Evolutionary conservation across 148 eudicot genomes (phyloP).

Genomic region (Fallopia convolvulus): DNA sequence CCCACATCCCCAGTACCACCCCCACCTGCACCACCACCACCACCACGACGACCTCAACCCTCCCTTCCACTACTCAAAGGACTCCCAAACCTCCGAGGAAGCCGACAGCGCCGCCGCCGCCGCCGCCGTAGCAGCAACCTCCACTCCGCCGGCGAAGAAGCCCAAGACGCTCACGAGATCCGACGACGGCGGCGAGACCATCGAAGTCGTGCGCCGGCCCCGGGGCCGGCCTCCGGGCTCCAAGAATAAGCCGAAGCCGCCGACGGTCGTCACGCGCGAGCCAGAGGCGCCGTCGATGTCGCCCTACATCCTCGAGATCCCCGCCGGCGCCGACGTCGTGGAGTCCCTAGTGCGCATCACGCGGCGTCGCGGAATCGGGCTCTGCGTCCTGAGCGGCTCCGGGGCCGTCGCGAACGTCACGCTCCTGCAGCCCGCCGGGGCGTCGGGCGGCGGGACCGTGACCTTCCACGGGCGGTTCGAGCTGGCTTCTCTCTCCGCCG

Average conservation of each 20-base stretch:
- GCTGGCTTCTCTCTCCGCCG: slow-evolving; percentile 29
- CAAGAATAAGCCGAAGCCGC: slow-evolving; percentile 70
- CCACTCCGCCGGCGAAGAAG: slow-evolving; percentile 14
- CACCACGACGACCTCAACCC: not conserved
- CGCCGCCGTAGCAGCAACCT: not conserved
- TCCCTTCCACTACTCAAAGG: slow-evolving; percentile 2
- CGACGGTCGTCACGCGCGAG: slow-evolving; percentile 37
- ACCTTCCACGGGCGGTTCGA: slow-evolving; percentile 50
- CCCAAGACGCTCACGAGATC: slow-evolving; percentile 12
- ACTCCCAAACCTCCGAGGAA: slow-evolving; percentile 26
- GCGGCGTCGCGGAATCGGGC: slow-evolving; percentile 32
- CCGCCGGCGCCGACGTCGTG: slow-evolving; percentile 36
- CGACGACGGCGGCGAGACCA: slow-evolving; percentile 39
- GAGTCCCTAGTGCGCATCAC: slow-evolving; percentile 41
- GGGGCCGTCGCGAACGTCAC: slow-evolving; percentile 50
- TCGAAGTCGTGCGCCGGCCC: slow-evolving; percentile 56
- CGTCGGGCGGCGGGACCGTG: slow-evolving; percentile 28
- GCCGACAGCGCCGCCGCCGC: slow-evolving; percentile 26
- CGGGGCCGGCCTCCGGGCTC: slow-evolving; percentile 90
- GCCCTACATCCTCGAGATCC: slow-evolving; percentile 51
- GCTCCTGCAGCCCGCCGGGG: slow-evolving; percentile 35
- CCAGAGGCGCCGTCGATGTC: slow-evolving; percentile 51
- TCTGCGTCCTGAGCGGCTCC: slow-evolving; percentile 44
- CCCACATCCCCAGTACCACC: slow-evolving; percentile 16
- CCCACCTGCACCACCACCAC: slow-evolving; percentile 10